Evolutionary conservation across 192 early-diverging fungal genomes (phyloP).

Genomic region (Coemansia sp.): DNA sequence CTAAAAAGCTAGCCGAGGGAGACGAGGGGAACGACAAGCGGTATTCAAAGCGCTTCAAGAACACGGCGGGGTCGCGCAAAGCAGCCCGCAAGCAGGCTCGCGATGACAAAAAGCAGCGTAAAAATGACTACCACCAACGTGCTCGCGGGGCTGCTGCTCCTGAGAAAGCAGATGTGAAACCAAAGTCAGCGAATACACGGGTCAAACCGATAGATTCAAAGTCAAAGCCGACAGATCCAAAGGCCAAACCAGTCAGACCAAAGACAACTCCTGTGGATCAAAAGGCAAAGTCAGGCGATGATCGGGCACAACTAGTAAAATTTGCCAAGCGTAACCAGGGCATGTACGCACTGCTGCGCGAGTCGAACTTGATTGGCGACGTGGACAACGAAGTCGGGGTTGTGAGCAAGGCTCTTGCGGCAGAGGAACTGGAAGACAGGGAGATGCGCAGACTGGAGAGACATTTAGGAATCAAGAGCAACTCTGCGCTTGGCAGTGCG

Average conservation of each 20-base stretch:
- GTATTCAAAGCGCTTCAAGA: constrained; percentile 44
- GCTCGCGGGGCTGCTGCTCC: constrained; percentile 13
- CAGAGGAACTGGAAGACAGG: constrained; percentile 49
- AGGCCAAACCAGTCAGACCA: neutral
- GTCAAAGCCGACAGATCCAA: constrained; percentile 2
- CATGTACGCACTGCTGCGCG: constrained; percentile 53
- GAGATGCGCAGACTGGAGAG: constrained; percentile 54
- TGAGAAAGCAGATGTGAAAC: neutral
- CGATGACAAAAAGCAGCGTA: constrained; percentile 52
- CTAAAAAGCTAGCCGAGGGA: constrained; percentile 14
- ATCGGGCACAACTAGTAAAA: constrained; percentile 41
- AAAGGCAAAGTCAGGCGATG: constrained; percentile 15
- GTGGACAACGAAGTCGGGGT: constrained; percentile 40
- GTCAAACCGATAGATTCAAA: constrained; percentile 5
- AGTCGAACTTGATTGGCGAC: constrained; percentile 45
- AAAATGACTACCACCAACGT: constrained; percentile 29
- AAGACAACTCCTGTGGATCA: neutral
- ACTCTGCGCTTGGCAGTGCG: constrained; percentile 36
- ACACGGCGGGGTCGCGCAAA: constrained; percentile 35
- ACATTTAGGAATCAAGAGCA: constrained; percentile 53
- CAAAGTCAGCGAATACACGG: constrained; percentile 1
- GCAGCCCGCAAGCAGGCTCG: constrained; percentile 51
- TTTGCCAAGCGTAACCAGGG: constrained; percentile 57
- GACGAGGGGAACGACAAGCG: constrained; percentile 16
- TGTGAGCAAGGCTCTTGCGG: constrained; percentile 3